phyloP scores from a whole-genome alignment of 2,329 filamentous ascomycete species.

The Pseudomassariella vexata region DNA sequence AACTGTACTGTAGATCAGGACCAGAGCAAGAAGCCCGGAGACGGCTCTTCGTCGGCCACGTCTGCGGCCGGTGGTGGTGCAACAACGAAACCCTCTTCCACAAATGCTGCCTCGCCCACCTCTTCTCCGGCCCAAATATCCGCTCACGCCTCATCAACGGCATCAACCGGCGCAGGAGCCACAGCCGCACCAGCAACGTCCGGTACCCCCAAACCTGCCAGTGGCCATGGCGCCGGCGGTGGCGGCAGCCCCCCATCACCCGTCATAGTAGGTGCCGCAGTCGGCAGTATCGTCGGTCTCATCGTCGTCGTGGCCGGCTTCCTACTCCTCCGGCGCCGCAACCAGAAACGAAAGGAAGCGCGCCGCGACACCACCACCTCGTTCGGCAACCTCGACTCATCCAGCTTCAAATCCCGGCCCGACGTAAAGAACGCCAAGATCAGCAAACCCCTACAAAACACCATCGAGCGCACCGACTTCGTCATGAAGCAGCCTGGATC shows the following conservation, averaged over 20 bases:
- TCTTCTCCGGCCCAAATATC: slow-evolving; percentile 1
- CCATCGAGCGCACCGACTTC: background rate
- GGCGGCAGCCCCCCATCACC: background rate
- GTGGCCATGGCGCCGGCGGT: too few species aligned
- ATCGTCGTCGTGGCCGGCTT: slow-evolving; percentile 11
- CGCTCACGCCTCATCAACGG: background rate
- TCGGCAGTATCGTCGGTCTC: slow-evolving; percentile 18
- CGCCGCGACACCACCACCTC: slow-evolving; percentile 14
- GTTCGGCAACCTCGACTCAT: slow-evolving; percentile 19
- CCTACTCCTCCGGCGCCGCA: slow-evolving; percentile 14
- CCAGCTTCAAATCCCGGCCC: slow-evolving; percentile 1
- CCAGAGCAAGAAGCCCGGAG: slow-evolving; percentile 32
- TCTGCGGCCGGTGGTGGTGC: slow-evolving; percentile 5
- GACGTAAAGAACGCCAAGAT: too few species aligned
- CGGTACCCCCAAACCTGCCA: too few species aligned
- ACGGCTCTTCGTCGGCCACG: slow-evolving; percentile 5
- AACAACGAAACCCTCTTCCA: too few species aligned
- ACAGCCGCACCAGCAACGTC: background rate
- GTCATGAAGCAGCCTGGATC: too few species aligned
- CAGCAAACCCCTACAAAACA: background rate
- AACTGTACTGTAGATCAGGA: slow-evolving; percentile 48
- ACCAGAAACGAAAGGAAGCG: slow-evolving; percentile 7
- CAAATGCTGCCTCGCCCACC: slow-evolving; percentile 1
- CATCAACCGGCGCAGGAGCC: background rate
- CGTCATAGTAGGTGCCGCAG: slow-evolving; percentile 7